Base-by-base conservation (phyloP, 148 eudicot species). In the Silene conica region DNA sequence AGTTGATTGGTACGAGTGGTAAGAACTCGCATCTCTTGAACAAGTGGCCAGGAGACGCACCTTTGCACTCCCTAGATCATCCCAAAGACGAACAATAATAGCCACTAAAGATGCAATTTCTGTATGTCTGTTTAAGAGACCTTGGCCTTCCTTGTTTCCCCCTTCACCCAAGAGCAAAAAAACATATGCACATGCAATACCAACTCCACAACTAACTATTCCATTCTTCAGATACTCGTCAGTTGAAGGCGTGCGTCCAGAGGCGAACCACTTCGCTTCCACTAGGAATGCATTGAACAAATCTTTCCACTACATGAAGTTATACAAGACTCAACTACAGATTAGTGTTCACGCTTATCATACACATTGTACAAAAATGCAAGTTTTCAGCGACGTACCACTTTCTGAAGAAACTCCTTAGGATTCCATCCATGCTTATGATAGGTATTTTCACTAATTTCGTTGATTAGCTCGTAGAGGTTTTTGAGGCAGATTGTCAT, bases 231-330 rank as follows among this genome's bases (percentile, higher is more conserved):
- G 75, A 69, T 90, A 87, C 73, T 83, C 88, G 0, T 83, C 76
- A 4, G 89, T 75, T 9, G 13, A 70, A 5, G 94, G 96, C 76
- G 79, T 13, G 7, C 73, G 58, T 6, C 79, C 81, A 0, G 82
- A 79, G 22, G 81, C 80, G 43, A 88, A 88, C 94, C 92, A 92
- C 59, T 77, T 81, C 55, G 90, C 85, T 81, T 93, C 92, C n/a
- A 74, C 84, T 54, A 90, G 73, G 77, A 87, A 90, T 23, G 96
- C 87, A 48, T 87, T 75, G 76, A 89, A 87, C 13, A 66, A 72
- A 11, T 76, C 77, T 60, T 62, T 43, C 80, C 83, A 80, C 83
- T 80, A 59, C 76, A 72, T 43, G 1, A 41, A 59, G 13, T 50
- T 11, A 38, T 38, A 65, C 43, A 63, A 12, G 45, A 13, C 26